phyloP scores from a whole-genome alignment of 495 filamentous ascomycete genomes.

The Penicillium maclennaniae region DNA sequence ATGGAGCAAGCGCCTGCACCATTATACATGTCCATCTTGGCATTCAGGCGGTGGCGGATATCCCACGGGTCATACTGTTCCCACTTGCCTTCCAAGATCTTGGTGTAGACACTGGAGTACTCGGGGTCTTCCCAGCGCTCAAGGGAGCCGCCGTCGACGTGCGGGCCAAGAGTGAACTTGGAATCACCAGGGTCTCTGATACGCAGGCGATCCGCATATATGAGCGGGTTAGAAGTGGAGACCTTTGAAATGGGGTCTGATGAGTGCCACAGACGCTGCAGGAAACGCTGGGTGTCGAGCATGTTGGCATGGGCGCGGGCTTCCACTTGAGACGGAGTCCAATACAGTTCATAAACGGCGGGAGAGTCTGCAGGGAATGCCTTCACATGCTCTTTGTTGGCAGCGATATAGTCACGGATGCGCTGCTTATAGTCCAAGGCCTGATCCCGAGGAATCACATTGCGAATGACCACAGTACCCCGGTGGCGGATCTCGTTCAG shows the following conservation, averaged over 20 bases:
- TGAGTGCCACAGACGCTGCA: conserved; percentile 74
- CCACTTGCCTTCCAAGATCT: conserved; percentile 73
- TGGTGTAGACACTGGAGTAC: conserved; percentile 71
- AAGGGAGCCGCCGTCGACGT: conserved; percentile 78
- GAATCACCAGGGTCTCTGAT: conserved; percentile 62
- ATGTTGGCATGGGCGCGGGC: conserved; percentile 71
- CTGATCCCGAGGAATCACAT: conserved; percentile 56
- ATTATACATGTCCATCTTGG: conserved; percentile 72
- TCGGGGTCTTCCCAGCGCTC: conserved; percentile 83
- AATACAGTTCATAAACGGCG: conserved; percentile 86
- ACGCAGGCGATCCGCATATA: conserved; percentile 79
- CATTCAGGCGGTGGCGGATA: conserved; percentile 61
- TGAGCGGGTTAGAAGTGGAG: conserved; percentile 62
- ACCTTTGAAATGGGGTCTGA: conserved; percentile 56
- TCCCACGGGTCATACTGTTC: conserved; percentile 82
- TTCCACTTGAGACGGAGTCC: conserved; percentile 71
- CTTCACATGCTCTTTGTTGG: conserved; percentile 48
- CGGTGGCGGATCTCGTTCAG: conserved; percentile 57
- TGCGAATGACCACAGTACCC: conserved; percentile 60
- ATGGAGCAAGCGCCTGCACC: conserved; percentile 79
- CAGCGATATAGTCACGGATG: conserved; percentile 55
- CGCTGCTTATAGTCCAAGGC: conserved; percentile 49
- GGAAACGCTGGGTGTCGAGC: conserved; percentile 62
- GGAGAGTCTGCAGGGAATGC: conserved; percentile 60
- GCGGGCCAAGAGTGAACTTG: conserved; percentile 79